phyloP scores from a whole-genome alignment of 768 basidiomycete species.

The Terana coerulea region DNA sequence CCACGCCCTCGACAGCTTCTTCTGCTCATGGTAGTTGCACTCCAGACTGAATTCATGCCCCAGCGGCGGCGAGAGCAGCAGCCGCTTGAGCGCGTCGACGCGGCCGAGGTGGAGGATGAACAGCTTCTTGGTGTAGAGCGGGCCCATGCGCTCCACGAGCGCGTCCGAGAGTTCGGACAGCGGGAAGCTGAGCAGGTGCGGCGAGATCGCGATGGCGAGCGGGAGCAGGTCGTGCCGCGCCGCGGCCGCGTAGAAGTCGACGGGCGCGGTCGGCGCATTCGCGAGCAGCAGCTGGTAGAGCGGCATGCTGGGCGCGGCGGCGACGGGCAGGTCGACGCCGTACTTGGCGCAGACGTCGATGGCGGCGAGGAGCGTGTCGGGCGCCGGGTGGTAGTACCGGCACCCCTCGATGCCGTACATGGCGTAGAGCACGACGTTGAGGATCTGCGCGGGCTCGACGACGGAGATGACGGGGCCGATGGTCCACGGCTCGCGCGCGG shows the following conservation, averaged over 20 bases:
- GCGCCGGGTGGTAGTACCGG: constrained; percentile 68
- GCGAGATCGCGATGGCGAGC: constrained; percentile 71
- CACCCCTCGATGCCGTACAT: constrained; percentile 73
- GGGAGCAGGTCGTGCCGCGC: constrained; percentile 63
- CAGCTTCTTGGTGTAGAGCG: constrained; percentile 73
- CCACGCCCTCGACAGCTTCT: constrained; percentile 78
- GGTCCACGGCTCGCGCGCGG: constrained; percentile 31
- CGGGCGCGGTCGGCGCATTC: constrained; percentile 62
- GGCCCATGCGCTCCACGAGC: constrained; percentile 63
- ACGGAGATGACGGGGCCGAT: constrained; percentile 54
- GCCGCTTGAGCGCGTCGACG: constrained; percentile 75
- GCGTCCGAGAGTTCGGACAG: constrained; percentile 69
- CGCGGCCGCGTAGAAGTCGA: constrained; percentile 72
- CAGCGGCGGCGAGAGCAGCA: constrained; percentile 70
- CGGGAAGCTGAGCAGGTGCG: constrained; percentile 69
- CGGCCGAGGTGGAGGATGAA: constrained; percentile 85
- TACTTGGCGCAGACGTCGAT: constrained; percentile 56
- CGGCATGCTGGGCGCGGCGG: constrained; percentile 48
- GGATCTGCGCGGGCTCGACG: constrained; percentile 52
- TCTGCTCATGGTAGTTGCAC: constrained; percentile 76
- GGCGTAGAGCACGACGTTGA: constrained; percentile 72
- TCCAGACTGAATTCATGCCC: constrained; percentile 65
- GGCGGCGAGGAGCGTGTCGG: constrained; percentile 52
- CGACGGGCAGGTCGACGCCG: constrained; percentile 49
- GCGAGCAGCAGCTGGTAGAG: constrained; percentile 60